phyloP scores from a whole-genome alignment of 1,284 basidiomycete species.

The Inonotus hispidus region DNA sequence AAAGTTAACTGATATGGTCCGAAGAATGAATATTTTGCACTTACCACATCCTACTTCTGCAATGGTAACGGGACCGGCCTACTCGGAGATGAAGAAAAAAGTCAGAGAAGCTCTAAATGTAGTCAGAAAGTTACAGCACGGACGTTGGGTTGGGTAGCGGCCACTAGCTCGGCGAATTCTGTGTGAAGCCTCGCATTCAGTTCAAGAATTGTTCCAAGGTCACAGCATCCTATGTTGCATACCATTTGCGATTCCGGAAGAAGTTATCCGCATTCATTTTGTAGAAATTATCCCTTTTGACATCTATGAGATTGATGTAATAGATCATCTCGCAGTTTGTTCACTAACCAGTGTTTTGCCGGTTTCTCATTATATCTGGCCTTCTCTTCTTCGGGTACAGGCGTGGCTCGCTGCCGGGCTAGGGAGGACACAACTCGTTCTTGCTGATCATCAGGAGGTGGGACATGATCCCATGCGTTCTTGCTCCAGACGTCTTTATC shows the following conservation, averaged over 20 bases:
- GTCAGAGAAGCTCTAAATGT: not conserved
- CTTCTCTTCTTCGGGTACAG: constrained; percentile 64
- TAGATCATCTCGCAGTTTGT: not conserved
- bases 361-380: constrained; percentile 71
- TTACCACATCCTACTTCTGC: constrained; percentile 85
- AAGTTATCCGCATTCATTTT: constrained; percentile 79
- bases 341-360: constrained; percentile 57
- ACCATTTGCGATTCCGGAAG: constrained; percentile 91
- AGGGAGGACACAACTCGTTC: constrained; percentile 65
- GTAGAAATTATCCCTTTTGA: constrained; percentile 84
- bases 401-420: constrained; percentile 58
- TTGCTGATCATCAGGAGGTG: constrained; percentile 73
- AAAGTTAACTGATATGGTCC: not conserved
- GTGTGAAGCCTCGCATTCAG: constrained; percentile 63
- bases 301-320: not conserved
- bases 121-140: not conserved
- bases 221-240: constrained; percentile 5
- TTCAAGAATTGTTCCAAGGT: not conserved
- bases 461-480: constrained; percentile 88
- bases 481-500: constrained; percentile 65
- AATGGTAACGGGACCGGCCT: constrained; percentile 75
- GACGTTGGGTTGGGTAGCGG: constrained; percentile 65
- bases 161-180: constrained; percentile 84
- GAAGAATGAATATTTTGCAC: constrained; percentile 18
- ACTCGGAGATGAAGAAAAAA: constrained; percentile 17